Conservation (phyloP, 2,329 filamentous ascomycete genomes). For the Fonsecaea multimorphosa region DNA sequence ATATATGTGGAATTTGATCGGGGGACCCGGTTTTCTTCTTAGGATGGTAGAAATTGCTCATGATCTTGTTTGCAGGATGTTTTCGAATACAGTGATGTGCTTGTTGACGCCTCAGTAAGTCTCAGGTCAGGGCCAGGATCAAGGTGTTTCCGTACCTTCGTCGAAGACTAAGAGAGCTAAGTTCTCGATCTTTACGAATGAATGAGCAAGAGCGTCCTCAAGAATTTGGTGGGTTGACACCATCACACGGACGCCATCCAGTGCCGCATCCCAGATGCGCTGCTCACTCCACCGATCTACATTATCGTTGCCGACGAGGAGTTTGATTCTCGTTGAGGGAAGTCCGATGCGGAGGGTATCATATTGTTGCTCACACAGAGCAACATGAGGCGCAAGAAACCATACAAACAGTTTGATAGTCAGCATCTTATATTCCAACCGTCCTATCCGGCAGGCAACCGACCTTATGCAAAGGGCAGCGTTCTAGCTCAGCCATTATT, state of each 20-base stretch:
- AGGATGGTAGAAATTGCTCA: background rate
- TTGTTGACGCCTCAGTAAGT: background rate
- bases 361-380: background rate
- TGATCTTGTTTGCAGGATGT: background rate
- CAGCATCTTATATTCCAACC: background rate
- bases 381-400: background rate
- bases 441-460: background rate
- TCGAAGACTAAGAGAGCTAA: background rate
- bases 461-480: background rate
- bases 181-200: background rate
- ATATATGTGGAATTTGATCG: background rate
- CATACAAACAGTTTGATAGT: background rate
- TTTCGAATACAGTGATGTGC: background rate
- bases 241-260: background rate
- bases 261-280: background rate
- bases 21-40: background rate
- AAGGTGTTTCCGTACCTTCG: background rate
- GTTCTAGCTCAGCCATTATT: background rate
- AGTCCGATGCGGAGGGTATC: background rate
- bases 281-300: background rate
- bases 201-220: background rate
- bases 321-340: background rate
- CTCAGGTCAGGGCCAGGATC: background rate
- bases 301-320: background rate
- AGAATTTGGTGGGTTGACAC: background rate